These are phyloP conservation scores for Thozetella sp. DNA, from an alignment of 495 filamentous ascomycete species.

Conservation along the genomic window DNA sequence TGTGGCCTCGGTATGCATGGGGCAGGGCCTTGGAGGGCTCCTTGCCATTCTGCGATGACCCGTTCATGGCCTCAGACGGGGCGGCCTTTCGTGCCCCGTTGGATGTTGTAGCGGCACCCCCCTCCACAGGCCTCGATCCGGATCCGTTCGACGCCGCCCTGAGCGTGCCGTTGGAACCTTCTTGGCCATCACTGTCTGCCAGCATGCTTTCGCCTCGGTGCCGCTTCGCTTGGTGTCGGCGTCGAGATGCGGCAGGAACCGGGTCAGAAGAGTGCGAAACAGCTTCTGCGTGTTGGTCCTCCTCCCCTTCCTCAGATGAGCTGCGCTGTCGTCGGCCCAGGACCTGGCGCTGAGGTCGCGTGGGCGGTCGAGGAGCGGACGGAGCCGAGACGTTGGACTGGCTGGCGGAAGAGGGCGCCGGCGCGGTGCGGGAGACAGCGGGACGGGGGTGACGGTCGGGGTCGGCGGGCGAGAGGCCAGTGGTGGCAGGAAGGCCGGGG, in stretches of 20 bases:
- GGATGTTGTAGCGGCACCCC: constrained; percentile 21
- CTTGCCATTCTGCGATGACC: constrained; percentile 35
- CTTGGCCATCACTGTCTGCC: constrained; percentile 28
- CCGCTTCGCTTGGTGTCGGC: constrained; percentile 17
- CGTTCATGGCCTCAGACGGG: constrained; percentile 31
- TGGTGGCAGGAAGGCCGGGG: constrained; percentile 35
- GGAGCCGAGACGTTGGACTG: constrained; percentile 2
- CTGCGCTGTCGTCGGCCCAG: constrained; percentile 24
- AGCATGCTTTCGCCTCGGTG: constrained; percentile 27
- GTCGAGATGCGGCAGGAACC: constrained; percentile 4
- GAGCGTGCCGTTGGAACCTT: constrained; percentile 32
- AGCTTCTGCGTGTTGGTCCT: constrained; percentile 14
- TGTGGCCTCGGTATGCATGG: constrained; percentile 68
- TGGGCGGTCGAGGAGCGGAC: constrained; percentile 10
- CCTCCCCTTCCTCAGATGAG: constrained; percentile 15
- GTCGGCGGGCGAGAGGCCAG: constrained; percentile 31
- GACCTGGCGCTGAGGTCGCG: constrained; percentile 16
- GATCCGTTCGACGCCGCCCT: constrained; percentile 39
- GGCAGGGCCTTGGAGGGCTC: constrained; percentile 14
- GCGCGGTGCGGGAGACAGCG: constrained; percentile 13
- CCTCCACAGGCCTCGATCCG: constrained; percentile 28
- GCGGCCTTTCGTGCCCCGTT: constrained; percentile 41
- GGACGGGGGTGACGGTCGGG: constrained; percentile 7
- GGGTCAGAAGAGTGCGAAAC: constrained; percentile 9
- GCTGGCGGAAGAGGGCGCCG: constrained; percentile 9